Base-by-base conservation (phyloP, 768 basidiomycete genomes). In the Serendipita sp. region DNA sequence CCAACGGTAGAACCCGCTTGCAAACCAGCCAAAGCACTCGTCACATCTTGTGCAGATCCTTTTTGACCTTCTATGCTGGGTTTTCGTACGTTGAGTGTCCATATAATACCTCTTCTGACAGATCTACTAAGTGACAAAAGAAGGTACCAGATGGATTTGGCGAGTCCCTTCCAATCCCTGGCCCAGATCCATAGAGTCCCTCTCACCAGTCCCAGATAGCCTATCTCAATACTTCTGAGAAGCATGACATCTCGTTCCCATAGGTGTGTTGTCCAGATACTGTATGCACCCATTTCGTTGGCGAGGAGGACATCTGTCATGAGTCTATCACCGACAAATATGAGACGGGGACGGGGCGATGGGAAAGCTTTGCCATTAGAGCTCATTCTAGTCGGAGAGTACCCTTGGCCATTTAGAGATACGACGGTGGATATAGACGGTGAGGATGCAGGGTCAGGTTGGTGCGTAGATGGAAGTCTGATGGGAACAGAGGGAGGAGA, bases 221-320 rank as follows among this genome's bases (percentile, higher is more conserved):
- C 16, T 4, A 10, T 24, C 60, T 68, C 68, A 53, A 68, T 46
- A 35, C 16, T 16, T 4, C 68, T 65, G 15, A 68, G 37, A 32
- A 64, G 32, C 65, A 68, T 65, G n/a, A 41, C 51, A 28, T 73
- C 73, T 8, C 62, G 30, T 37, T 64, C 65, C 69, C 72, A 72
- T 3, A 74, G 63, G 1, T 34, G 64, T 3, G 69, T 71, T 13
- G 73, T 74, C 63, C 54, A 66, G 13, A 66, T 65, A 16, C 64
- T 46, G 7, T 70, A 53, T 4, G 48, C 45, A n/a, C 70, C 68
- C 77, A 93, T 84, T 41, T 91, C 83, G 69, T 89, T 86, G 7
- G 91, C 86, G 73, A 97, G 78, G 63, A 97, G 81, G 16, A 93
- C 75, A 72, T 99, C 95, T 0, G 95, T 99, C 70, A 96, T 88